These are phyloP conservation scores for Flaveria ramosissima DNA, from an alignment of 129 eudicot genomes.

Conservation along the genomic window DNA sequence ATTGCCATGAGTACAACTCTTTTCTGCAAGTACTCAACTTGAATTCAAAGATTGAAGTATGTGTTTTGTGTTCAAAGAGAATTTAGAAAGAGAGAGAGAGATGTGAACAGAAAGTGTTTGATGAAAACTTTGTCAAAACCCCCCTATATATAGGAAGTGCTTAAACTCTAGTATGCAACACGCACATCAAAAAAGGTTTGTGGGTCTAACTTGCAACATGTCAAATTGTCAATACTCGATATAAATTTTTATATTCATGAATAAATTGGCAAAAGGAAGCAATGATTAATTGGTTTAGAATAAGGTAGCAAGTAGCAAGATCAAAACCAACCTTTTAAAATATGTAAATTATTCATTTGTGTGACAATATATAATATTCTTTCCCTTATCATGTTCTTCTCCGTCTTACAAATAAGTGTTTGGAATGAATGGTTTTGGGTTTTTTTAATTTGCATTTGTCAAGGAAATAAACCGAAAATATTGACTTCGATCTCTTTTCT, in stretches of 20 bases:
- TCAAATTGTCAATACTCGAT: not conserved
- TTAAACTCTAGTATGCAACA: conserved; percentile 22
- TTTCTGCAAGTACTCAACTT: conserved; percentile 9
- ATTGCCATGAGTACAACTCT: conserved; percentile 50
- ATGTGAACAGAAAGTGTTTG: conserved; percentile 37
- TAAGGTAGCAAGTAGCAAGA: conserved; percentile 66
- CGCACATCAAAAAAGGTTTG: conserved; percentile 23
- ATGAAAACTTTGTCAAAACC: conserved; percentile 33
- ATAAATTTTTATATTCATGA: conserved; percentile 3
- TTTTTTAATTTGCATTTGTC: not conserved
- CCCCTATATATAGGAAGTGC: conserved; percentile 37
- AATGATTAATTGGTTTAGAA: conserved; percentile 72
- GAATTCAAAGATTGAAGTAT: conserved; percentile 13
- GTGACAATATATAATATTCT: conserved; percentile 45
- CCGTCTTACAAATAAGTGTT: not conserved
- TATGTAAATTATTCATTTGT: conserved; percentile 30
- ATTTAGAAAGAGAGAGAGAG: not conserved
- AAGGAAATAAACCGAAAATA: not conserved
- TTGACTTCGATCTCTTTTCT: too few species aligned
- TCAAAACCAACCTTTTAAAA: conserved; percentile 52
- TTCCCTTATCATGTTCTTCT: conserved; percentile 12
- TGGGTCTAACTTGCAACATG: conserved; percentile 41
- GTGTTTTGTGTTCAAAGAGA: conserved; percentile 7
- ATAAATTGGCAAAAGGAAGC: conserved; percentile 36
- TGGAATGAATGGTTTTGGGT: too few species aligned